A percentile compares a stretch with the other conserved stretches of the same genome.
Conservation (phyloP, 176 grass and related monocot genomes). For the Cenchrus fungigraminus region DNA sequence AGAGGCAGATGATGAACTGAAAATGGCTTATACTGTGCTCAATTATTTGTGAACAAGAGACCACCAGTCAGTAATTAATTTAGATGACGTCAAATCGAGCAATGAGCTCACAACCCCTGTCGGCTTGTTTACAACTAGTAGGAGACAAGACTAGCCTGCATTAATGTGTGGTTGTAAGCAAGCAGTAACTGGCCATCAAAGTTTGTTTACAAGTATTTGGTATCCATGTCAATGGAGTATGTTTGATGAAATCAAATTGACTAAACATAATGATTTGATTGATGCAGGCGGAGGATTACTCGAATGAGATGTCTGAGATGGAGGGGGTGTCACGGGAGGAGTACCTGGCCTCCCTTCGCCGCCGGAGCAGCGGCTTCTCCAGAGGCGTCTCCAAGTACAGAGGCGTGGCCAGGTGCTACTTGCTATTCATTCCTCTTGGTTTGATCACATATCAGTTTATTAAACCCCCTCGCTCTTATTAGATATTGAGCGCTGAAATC, state of each 20-base stretch:
- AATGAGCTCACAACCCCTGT: constrained; percentile 12
- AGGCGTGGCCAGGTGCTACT: constrained; percentile 83
- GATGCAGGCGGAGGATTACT: constrained; percentile 70
- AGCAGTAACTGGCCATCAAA: constrained; percentile 19
- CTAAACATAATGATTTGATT: background rate
- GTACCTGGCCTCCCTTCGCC: constrained; percentile 82
- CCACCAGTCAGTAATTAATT: background rate
- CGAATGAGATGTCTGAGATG: constrained; percentile 69
- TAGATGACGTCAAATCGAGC: background rate
- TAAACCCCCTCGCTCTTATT: background rate
- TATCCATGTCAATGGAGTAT: background rate
- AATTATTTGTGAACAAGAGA: background rate
- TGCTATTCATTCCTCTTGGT: background rate
- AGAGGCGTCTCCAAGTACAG: constrained; percentile 97
- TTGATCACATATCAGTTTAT: background rate
- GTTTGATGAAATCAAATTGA: background rate
- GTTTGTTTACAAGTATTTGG: background rate
- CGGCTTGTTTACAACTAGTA: background rate
- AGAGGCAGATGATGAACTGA: background rate
- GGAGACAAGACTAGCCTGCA: background rate
- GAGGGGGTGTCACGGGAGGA: constrained; percentile 70
- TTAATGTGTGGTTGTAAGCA: constrained; percentile 2
- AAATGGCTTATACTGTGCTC: background rate
- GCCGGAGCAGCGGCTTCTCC: constrained; percentile 93
- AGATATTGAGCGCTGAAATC: background rate